Evolutionary conservation across 2,329 filamentous ascomycete species (phyloP).

Genomic region (Aspergillus tubingensis): DNA sequence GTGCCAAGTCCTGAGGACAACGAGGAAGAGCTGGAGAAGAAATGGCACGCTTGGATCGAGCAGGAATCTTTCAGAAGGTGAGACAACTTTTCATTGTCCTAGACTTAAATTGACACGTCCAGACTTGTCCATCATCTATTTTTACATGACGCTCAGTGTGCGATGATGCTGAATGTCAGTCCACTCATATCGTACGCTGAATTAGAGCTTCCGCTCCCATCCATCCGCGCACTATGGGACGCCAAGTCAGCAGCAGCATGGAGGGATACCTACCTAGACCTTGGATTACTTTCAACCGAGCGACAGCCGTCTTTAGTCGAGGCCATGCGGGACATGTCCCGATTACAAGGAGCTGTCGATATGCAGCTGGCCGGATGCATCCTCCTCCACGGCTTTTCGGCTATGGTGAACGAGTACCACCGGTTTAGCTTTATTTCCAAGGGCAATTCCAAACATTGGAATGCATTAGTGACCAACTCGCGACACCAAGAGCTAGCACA

Average conservation of each 20-base stretch:
- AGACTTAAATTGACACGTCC: constrained; percentile 8
- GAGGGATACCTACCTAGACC: constrained; percentile 60
- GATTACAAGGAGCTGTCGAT: constrained; percentile 57
- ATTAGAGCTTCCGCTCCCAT: constrained; percentile 66
- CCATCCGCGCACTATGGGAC: constrained; percentile 64
- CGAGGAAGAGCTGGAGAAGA: constrained; percentile 59
- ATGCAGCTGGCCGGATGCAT: constrained; percentile 59
- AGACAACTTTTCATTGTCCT: constrained; percentile 6
- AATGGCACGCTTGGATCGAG: constrained; percentile 67
- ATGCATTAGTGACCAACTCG: constrained; percentile 51
- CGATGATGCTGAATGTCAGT: constrained; percentile 66
- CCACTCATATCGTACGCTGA: constrained; percentile 70
- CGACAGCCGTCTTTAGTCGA: constrained; percentile 47
- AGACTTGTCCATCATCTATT: constrained; percentile 65
- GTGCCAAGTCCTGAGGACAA: constrained; percentile 57
- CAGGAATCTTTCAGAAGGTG: constrained; percentile 67
- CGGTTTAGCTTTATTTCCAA: constrained; percentile 51
- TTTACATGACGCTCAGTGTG: constrained; percentile 65
- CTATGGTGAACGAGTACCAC: constrained; percentile 66
- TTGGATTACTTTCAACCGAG: constrained; percentile 23
- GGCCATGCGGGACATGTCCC: constrained; percentile 58
- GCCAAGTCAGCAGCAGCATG: constrained; percentile 65
- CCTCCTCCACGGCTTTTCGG: constrained; percentile 67
- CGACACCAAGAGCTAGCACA: constrained; percentile 65
- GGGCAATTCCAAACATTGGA: constrained; percentile 43